Percentiles rank a stretch among this genome's conserved stretches.
Conservation (phyloP, 2,329 filamentous ascomycete genomes). For the Blumeria hordei region DNA sequence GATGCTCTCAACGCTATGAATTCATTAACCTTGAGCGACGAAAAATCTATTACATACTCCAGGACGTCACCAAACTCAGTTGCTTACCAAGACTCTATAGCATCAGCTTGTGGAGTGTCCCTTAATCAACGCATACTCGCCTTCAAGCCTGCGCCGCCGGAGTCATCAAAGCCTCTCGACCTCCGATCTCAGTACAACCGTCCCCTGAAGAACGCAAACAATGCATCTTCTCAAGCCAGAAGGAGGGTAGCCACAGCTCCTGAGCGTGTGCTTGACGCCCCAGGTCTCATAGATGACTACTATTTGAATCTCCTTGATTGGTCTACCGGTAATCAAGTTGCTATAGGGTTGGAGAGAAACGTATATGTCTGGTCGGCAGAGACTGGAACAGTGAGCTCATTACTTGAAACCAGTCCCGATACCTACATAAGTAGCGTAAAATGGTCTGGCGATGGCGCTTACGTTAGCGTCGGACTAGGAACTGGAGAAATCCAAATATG, state of each 20-base stretch:
- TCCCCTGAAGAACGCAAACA: constrained; percentile 55
- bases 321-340: constrained; percentile 94
- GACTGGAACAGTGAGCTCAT: constrained; percentile 65
- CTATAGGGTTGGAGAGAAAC: constrained; percentile 86
- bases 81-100: constrained; percentile 79
- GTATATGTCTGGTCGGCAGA: constrained; percentile 99
- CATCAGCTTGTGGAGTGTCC: constrained; percentile 75
- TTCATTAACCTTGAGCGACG: constrained; percentile 46
- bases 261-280: constrained; percentile 87
- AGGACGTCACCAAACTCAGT: constrained; percentile 69
- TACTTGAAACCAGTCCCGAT: constrained; percentile 69
- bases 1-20: constrained; percentile 62
- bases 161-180: constrained; percentile 95
- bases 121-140: constrained; percentile 88
- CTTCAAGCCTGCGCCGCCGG: constrained; percentile 94
- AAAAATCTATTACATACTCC: constrained; percentile 40
- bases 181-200: constrained; percentile 95
- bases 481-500: constrained; percentile 97
- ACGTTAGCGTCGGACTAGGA: constrained; percentile 84
- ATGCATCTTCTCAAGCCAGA: constrained; percentile 62
- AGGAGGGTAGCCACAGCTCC: constrained; percentile 84
- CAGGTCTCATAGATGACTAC: constrained; percentile 91
- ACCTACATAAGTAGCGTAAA: constrained; percentile 97
- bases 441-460: constrained; percentile 93
- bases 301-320: constrained; percentile 97